phyloP scores from a whole-genome alignment of 192 early-diverging fungal genomes.

The Chytriomyces confervae region DNA sequence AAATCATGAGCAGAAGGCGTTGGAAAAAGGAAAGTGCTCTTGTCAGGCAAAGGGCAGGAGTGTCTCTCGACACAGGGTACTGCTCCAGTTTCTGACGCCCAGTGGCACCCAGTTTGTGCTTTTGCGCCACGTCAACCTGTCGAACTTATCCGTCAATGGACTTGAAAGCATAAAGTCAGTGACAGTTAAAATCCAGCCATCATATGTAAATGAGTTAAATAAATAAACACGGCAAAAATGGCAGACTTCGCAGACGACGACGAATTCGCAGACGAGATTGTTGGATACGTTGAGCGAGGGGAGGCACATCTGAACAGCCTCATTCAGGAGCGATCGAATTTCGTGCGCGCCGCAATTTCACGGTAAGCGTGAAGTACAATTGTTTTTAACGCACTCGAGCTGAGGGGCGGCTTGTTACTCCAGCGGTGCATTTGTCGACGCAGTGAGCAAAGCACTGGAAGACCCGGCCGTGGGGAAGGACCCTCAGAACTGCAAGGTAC shows the following conservation, averaged over 20 bases:
- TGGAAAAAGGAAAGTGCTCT: too few relatives aligned
- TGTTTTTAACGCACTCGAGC: neutral
- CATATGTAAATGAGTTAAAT: too few relatives aligned
- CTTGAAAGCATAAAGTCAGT: too few relatives aligned
- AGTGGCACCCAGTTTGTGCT: too few relatives aligned
- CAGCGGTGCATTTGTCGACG: conserved; percentile 41
- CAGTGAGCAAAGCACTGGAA: conserved; percentile 44
- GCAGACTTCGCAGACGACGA: conserved; percentile 40
- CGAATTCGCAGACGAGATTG: conserved; percentile 62
- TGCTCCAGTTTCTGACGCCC: too few relatives aligned
- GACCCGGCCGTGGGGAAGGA: conserved; percentile 48
- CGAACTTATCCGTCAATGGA: too few relatives aligned
- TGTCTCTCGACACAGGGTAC: too few relatives aligned
- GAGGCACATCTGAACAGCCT: conserved; percentile 48
- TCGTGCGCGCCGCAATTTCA: conserved; percentile 71
- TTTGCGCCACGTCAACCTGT: too few relatives aligned
- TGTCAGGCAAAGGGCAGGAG: too few relatives aligned
- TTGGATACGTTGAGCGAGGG: conserved; percentile 48
- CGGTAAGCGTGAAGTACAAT: conserved; percentile 51
- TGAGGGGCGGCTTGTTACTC: neutral
- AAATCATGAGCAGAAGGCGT: too few relatives aligned
- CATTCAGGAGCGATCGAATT: conserved; percentile 61
- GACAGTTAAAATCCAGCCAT: too few relatives aligned
- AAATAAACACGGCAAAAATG: neutral
- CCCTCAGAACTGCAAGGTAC: conserved; percentile 41